Evolutionary conservation across 345 rosid genomes (phyloP), one percentile per base, ranked within the genome.

Genomic region (Conringia planisiliqua): DNA sequence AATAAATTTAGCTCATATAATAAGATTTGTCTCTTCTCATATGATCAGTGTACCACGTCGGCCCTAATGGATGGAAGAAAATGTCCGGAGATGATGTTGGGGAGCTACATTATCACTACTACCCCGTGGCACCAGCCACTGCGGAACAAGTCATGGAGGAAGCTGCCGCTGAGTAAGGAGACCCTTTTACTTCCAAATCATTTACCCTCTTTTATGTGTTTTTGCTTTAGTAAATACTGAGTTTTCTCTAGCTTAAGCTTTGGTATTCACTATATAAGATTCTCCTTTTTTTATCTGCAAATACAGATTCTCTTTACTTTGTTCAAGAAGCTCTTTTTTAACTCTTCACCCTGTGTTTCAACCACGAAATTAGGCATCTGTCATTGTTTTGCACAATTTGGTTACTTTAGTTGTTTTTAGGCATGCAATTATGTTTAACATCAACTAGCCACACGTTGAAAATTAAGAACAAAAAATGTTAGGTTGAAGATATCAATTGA

Each of bases 51-150:
- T 96, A 92, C 79, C 69, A 96, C 26, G 99, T 96, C 10, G 99
- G 99, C 58, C 95, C 98, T 7, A 63, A 76, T 27, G 98, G 99
- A 75, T 96, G 98, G 99, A 96, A 78, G 84, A 96, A 96, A 80
- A 83, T 92, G 13, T 89, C 98, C 2, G 99, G 98, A 46, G 99
- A 92, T 59, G 99, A 96, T 75, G 99, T 96, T 17, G 97, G 97
- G 12, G 99, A 89, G 73, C 91, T 96, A 48, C 95, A 92, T 74
- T 92, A 96, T 81, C 78, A 82, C 17, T 96, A 96, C 83, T 73
- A 87, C 76, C 97, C 98, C 0, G 91, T 88, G 22, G 33, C 46
- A 66, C 84, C 97, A 24, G 83, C 71, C 63, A 75, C 86, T 0
- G 89, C 86, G 6, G 98, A 96, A 65, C 96, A 90, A 63, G 99